Conservation (phyloP, 495 filamentous ascomycete species). For the Glonium stellatum region DNA sequence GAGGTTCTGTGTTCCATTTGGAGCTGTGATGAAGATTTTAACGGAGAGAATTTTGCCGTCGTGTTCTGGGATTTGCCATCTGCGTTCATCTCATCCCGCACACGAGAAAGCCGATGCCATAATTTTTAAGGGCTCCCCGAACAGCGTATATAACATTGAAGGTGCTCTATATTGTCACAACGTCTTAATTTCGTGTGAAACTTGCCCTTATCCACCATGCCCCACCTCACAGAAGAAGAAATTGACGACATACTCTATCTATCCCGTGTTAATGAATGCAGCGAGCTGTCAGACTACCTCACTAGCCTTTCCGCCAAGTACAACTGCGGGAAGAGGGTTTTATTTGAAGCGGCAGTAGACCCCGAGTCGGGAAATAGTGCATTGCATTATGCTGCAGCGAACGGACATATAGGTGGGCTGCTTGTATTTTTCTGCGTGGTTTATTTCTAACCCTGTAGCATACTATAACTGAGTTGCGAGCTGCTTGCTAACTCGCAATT, state of each 20-base stretch:
- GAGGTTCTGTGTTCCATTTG: no score
- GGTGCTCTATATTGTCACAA: neutral
- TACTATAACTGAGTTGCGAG: neutral
- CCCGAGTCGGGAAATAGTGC: slow-evolving; percentile 61
- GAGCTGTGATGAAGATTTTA: no score
- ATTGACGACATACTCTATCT: slow-evolving; percentile 85
- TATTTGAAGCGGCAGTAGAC: slow-evolving; percentile 62
- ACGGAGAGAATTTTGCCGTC: no score
- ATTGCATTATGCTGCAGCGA: slow-evolving; percentile 84
- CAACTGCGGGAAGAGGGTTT: slow-evolving; percentile 42
- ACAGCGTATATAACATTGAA: no score
- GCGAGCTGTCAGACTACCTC: slow-evolving; percentile 58
- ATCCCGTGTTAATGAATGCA: slow-evolving; percentile 65
- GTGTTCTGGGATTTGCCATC: no score
- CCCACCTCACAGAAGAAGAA: slow-evolving; percentile 57
- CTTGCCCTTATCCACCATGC: neutral
- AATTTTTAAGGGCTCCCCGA: no score
- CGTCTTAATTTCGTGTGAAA: neutral
- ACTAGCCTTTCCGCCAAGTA: slow-evolving; percentile 51
- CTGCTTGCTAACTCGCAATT: neutral
- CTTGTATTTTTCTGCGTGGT: neutral
- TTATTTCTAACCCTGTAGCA: slow-evolving; percentile 16
- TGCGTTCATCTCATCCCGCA: no score
- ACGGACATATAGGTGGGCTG: slow-evolving; percentile 67
- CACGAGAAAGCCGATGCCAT: no score